A percentile compares a stretch with the other conserved stretches of the same genome.
These are phyloP conservation scores for Cytospora chrysosperma DNA, from an alignment of 2,329 filamentous ascomycete genomes.

Conservation along the genomic window DNA sequence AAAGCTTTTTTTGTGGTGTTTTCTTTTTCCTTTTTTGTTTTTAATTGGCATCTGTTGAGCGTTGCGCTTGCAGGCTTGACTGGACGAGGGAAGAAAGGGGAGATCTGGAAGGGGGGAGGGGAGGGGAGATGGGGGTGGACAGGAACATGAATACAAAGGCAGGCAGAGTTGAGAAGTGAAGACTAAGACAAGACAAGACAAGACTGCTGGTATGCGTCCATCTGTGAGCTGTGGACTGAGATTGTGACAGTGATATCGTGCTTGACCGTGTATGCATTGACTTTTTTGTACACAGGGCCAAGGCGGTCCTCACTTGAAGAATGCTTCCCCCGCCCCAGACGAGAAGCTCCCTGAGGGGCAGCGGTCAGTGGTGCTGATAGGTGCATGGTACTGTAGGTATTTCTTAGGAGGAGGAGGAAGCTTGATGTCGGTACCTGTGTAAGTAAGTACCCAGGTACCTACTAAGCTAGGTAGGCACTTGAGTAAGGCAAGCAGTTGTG, in stretches of 20 bases:
- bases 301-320: no score
- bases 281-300: not conserved
- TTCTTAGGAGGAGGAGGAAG: no score
- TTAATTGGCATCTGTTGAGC: constrained; percentile 37
- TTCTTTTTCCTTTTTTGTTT: no score
- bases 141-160: not conserved
- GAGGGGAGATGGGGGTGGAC: not conserved
- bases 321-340: not conserved
- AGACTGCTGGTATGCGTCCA: not conserved
- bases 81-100: constrained; percentile 1
- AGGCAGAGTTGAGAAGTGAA: not conserved
- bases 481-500: not conserved
- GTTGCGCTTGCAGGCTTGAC: constrained; percentile 31
- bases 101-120: not conserved
- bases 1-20: constrained; percentile 25
- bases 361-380: not conserved
- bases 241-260: not conserved
- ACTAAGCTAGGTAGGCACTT: no score
- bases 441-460: no score
- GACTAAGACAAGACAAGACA: not conserved
- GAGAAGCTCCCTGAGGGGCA: not conserved
- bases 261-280: not conserved
- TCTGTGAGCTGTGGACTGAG: not conserved
- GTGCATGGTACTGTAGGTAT: no score
- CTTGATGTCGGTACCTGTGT: no score